These are phyloP conservation scores for Leishmania arabica DNA, from an alignment of 208 protist genomes.

Conservation along the genomic window DNA sequence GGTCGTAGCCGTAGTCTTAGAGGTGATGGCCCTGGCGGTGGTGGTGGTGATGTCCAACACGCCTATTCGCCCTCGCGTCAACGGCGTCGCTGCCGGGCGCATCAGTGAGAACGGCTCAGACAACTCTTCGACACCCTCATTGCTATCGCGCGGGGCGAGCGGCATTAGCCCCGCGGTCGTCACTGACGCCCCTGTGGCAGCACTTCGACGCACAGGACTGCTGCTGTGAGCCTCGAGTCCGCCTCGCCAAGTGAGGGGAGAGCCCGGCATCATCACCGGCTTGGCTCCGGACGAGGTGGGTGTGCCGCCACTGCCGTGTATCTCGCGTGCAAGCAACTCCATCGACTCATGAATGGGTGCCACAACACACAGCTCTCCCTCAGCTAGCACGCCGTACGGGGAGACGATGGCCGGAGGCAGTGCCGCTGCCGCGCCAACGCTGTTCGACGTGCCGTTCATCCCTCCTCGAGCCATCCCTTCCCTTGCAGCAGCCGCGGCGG, in stretches of 20 bases:
- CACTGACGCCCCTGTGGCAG: background rate
- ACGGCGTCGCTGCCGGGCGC: background rate
- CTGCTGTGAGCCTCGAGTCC: background rate
- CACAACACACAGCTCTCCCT: constrained; percentile 5
- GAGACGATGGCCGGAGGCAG: constrained; percentile 4
- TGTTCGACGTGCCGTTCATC: background rate
- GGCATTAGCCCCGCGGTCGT: background rate
- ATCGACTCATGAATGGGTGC: constrained; percentile 14
- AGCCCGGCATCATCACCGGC: background rate
- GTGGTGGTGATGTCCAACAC: background rate
- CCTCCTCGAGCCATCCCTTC: background rate
- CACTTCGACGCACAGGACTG: background rate
- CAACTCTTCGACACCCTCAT: background rate
- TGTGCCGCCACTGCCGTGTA: background rate
- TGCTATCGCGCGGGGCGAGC: background rate
- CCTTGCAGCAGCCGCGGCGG: background rate
- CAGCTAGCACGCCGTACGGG: constrained; percentile 1
- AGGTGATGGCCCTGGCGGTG: no score
- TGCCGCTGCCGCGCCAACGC: background rate
- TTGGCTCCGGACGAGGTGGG: background rate
- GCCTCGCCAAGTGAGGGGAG: background rate
- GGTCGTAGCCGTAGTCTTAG: no score
- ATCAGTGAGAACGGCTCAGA: background rate
- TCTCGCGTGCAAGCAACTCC: constrained; percentile 11
- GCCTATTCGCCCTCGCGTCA: background rate